Base-by-base conservation (phyloP, 352 stramenopile species). In the Pilasporangium apinafurcum region DNA sequence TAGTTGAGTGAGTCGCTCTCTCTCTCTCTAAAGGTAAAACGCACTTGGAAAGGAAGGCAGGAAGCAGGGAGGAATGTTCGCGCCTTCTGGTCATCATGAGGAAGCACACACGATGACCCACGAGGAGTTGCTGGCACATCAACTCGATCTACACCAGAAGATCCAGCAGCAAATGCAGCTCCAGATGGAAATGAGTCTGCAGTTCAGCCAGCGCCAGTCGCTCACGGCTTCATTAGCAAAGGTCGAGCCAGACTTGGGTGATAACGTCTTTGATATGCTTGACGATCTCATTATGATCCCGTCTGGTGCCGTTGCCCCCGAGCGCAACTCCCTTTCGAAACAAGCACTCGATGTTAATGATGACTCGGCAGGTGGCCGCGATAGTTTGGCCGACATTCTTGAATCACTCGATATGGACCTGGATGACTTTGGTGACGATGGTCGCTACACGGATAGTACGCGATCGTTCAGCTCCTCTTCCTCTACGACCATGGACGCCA, bases 251-350 rank as follows among this genome's bases (percentile, higher is more conserved):
- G 79, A 92, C 46, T 53, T 89, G 21, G 76, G 74, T 27, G 79
- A 92, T 61, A 92, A 84, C 59, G 73, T 92, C 24, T 92, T 92
- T 50, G 79, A 92, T 53, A 92, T 92, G 79, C 61, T 92, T 27
- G 79, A 92, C 62, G 79, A 92, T 44, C 68, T 92, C 47, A 88
- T 92, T 52, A 85, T 87, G 71, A 86, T 92, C 51, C 68, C 72
- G 32, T 76, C 66, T 1, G 59, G 71, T 1, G 62, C 61, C 0
- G 64, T 78, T 13, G 52, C 72, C 6, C 53, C 73, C 5, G 74
- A 87, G 47, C 69, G 78, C 43, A 62, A 55, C 24, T 83, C 67
- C n/a, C 44, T 90, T 14, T 86, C 72, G 20, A 86, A 85, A 41
- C 56, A 59, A 29, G 36, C 51, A 24, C 13, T 57, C 26, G 56